phyloP scores from a whole-genome alignment of 495 filamentous ascomycete genomes.

The Copromyces sp. region DNA sequence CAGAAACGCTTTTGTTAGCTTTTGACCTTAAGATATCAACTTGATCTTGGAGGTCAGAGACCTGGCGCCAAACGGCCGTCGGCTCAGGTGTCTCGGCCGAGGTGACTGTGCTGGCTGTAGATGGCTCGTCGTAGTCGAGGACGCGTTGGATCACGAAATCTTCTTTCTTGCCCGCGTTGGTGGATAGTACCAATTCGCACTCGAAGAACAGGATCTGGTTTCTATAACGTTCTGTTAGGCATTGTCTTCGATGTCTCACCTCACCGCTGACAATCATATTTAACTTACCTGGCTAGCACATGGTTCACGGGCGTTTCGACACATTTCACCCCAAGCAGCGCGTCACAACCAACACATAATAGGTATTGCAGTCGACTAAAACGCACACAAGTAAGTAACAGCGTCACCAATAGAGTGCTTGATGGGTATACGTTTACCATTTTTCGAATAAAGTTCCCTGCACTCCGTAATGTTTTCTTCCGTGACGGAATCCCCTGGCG shows the following conservation, averaged over 20 bases:
- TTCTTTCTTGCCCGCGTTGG: constrained; percentile 2
- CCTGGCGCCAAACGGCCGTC: not conserved
- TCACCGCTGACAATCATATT: not conserved
- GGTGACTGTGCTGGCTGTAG: not conserved
- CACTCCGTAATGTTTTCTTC: no score
- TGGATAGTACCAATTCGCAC: constrained; percentile 10
- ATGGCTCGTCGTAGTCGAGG: constrained; percentile 17
- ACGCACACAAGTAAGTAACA: not conserved
- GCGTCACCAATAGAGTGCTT: not conserved
- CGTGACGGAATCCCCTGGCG: not conserved
- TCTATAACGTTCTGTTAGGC: constrained; percentile 7
- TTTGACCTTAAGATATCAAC: constrained; percentile 4
- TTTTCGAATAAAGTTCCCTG: not conserved
- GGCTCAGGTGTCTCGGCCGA: not conserved
- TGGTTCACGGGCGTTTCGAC: constrained; percentile 24
- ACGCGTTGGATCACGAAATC: constrained; percentile 21
- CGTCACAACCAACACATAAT: constrained; percentile 18
- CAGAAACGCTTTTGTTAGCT: not conserved
- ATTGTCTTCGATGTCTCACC: fast-evolving
- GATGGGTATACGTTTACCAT: not conserved
- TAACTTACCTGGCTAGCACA: constrained; percentile 25
- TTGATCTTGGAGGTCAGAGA: not conserved
- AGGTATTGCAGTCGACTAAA: constrained; percentile 23
- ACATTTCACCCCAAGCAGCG: constrained; percentile 21
- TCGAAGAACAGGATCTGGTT: constrained; percentile 18